Evolutionary conservation across 106 monocot genomes (phyloP).

Genomic region (Dendrobium catenatum): DNA sequence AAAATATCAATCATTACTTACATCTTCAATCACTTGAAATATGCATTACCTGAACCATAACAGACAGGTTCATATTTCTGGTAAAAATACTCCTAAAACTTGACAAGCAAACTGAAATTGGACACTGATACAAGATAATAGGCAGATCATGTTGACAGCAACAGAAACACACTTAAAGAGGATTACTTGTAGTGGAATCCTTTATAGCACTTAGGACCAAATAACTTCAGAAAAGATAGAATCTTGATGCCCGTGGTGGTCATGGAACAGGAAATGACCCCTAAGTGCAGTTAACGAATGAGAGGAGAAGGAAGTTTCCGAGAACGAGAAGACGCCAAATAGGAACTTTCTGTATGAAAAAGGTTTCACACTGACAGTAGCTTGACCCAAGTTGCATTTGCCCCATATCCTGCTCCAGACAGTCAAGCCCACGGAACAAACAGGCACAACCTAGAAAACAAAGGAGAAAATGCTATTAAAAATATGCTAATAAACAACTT

Average conservation of each 20-base stretch:
- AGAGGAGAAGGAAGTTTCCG: conserved; percentile 42
- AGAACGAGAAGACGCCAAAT: conserved; percentile 40
- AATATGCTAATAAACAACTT: background rate
- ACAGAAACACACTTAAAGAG: background rate
- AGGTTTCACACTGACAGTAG: conserved; percentile 24
- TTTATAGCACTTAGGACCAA: background rate
- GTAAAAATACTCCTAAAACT: background rate
- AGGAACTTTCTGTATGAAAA: conserved; percentile 36
- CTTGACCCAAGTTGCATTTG: conserved; percentile 31
- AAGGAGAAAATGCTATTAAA: conserved; percentile 1
- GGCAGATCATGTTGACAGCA: conserved; percentile 5
- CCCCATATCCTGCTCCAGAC: conserved; percentile 43
- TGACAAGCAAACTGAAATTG: background rate
- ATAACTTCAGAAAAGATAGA: conserved; percentile 31
- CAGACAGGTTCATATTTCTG: background rate
- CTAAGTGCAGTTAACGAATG: conserved; percentile 64
- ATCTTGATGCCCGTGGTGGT: conserved; percentile 29
- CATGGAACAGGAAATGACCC: conserved; percentile 30
- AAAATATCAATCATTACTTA: background rate
- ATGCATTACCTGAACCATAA: conserved; percentile 5
- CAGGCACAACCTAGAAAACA: conserved; percentile 15
- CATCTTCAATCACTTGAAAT: background rate
- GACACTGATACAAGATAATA: background rate
- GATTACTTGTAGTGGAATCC: background rate
- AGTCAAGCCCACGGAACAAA: conserved; percentile 14